Evolutionary conservation across 805 yeast genomes (phyloP).

Genomic region (Yamadazyma tumulicola): DNA sequence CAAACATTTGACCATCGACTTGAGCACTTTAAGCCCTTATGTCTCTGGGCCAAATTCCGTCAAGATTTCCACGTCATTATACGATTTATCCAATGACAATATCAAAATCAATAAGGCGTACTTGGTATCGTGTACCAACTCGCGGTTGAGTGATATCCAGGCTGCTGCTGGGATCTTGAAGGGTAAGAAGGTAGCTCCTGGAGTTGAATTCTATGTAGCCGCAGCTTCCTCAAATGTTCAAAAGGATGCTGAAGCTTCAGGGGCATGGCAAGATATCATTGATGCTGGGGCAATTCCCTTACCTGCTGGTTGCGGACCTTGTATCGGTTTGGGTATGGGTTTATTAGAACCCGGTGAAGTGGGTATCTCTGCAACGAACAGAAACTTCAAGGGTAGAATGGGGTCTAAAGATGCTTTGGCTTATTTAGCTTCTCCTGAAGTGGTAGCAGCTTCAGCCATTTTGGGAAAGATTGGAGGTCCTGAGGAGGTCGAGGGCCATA

Average conservation of each 20-base stretch:
- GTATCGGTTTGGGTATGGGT: slow-evolving; percentile 97
- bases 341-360: slow-evolving; percentile 92
- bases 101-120: slow-evolving; percentile 90
- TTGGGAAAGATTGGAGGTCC: slow-evolving; percentile 92
- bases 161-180: slow-evolving; percentile 89
- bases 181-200: slow-evolving; percentile 79
- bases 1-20: slow-evolving; percentile 78
- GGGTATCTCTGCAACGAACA: slow-evolving; percentile 96
- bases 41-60: slow-evolving; percentile 98
- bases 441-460: slow-evolving; percentile 98
- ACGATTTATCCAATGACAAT: slow-evolving; percentile 68
- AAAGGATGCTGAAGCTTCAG: slow-evolving; percentile 82
- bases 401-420: slow-evolving; percentile 96
- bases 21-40: slow-evolving; percentile 77
- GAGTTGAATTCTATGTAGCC: slow-evolving; percentile 94
- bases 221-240: slow-evolving; percentile 96
- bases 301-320: slow-evolving; percentile 99
- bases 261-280: slow-evolving; percentile 87
- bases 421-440: slow-evolving; percentile 94
- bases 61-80: slow-evolving; percentile 77
- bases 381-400: slow-evolving; percentile 99
- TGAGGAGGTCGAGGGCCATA: slow-evolving; percentile 67
- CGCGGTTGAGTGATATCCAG: slow-evolving; percentile 85
- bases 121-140: slow-evolving; percentile 96
- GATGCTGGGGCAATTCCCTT: slow-evolving; percentile 93